Base-by-base conservation (phyloP, 106 monocot genomes). In the Acanthochlamys bracteata region DNA sequence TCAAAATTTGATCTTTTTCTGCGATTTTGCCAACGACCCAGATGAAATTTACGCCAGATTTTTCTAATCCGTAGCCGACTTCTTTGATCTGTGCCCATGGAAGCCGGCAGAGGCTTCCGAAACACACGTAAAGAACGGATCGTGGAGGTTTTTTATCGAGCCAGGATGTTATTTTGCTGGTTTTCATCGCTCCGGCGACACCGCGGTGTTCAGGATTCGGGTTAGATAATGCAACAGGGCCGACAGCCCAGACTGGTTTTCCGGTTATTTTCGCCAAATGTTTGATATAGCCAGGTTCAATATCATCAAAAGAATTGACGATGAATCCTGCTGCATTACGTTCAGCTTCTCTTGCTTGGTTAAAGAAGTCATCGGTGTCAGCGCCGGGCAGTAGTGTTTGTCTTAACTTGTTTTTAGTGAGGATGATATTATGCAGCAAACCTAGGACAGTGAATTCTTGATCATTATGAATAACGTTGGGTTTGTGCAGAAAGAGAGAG, bases 111-210 rank as follows among this genome's bases (percentile, higher is more conserved):
- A 58, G 21, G 57, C 57, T 58, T 20, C 57, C 57, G 14, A 58
- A 58, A 23, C 57, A 58, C 10, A 58, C 57, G 21, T 58, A 58
- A 4, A 58, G 23, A 20, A 58, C 57, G 24, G 57, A 58, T 7
- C 21, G 10, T 10, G 16, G 22, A 24, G 57, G 3, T 25, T 14
- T 14, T 7, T 25, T 25, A 24, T 58, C 57, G 14, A 58, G 59
- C 59, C 59, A 59, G 24, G 24, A 2, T 1, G 24, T 59, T 2
- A 59, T 59, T 11, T 33, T 3, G 9, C 9, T 59, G 25, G 7
- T 11, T 14, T 10, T 27, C 25, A 13, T 24, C 59, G 13, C 13
- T 11, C 25, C 25, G 11, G 24, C 59, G 1, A 24, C 25, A 0
- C 59, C 59, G 14, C 25, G 59, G 23, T 25, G 25, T 23, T 23